These are phyloP conservation scores for Lachancea nothofagi DNA, from an alignment of 805 yeast genomes.

Conservation along the genomic window DNA sequence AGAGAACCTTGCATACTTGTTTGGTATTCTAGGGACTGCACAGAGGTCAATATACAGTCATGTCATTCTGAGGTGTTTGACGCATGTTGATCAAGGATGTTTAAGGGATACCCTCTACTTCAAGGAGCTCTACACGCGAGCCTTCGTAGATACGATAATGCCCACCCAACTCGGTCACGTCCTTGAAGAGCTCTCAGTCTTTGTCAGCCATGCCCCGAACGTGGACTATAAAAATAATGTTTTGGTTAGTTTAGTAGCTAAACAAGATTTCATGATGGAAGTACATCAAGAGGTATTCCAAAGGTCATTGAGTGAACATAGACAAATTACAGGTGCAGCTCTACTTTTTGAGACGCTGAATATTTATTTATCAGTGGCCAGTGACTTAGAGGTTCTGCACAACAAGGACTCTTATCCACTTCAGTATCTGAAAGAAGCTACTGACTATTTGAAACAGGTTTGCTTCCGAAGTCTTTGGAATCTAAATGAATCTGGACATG, in stretches of 20 bases:
- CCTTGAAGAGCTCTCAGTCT: conserved; percentile 9
- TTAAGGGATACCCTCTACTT: not conserved
- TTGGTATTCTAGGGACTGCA: conserved; percentile 2
- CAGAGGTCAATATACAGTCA: conserved; percentile 1
- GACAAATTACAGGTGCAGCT: conserved; percentile 5
- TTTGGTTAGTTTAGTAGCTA: conserved; percentile 15
- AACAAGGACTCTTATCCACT: conserved; percentile 16
- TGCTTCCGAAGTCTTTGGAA: conserved; percentile 24
- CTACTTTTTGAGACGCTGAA: conserved; percentile 21
- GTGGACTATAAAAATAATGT: conserved; percentile 15
- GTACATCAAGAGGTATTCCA: conserved; percentile 6
- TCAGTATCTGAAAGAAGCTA: conserved; percentile 14
- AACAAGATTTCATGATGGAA: conserved; percentile 14
- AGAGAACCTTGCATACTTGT: conserved; percentile 17
- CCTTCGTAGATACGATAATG: conserved; percentile 14
- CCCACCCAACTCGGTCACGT: conserved; percentile 8
- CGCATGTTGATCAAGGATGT: not conserved
- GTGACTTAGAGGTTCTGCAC: conserved; percentile 26
- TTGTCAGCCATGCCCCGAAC: conserved; percentile 14
- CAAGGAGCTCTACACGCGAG: conserved; percentile 11
- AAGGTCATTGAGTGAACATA: not conserved
- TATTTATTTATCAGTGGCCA: conserved; percentile 24
- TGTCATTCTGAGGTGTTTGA: not conserved
- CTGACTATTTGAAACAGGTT: conserved; percentile 18
- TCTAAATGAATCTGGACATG: conserved; percentile 6